Base-by-base conservation (phyloP, 2,329 filamentous ascomycete genomes). In the Nigrospora oryzae region DNA sequence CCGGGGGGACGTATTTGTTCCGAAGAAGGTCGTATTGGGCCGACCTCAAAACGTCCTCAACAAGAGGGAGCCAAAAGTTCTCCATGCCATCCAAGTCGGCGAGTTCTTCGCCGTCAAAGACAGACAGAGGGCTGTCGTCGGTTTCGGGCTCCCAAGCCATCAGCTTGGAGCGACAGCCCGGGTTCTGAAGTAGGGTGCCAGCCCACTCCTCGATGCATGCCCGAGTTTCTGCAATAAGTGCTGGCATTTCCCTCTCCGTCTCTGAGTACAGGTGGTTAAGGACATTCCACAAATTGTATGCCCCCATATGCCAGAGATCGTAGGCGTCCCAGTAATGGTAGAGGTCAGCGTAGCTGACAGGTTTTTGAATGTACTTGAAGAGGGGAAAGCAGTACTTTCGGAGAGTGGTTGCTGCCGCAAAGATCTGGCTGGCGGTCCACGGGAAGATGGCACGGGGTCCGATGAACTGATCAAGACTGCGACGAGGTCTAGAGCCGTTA, bases 281-380 rank as follows among this genome's bases (percentile, higher is more conserved):
- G 32, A 75, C 61, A 23, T 68, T 69, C 65, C 66, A 73, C 12
- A 76, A 58, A 48, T 77, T 77, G 48, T 67, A 58, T 0, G 67
- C 68, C 8, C 74, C 74, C 12, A 65, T 59, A 33, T 62, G 40
- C 54, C 71, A 77, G 28, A 77, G 57, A 41, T 77, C 73, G 11
- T 56, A 46, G 1, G 65, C 62, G 49, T 77, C 73, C 40, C 71
- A 77, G 50, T 70, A 47, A 16, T 36, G 23, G 32, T 45, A 39
- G 10, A 48, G 36, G 10, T 42, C 36, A 8, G 31, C 1, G 36
- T 45, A 48, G 13, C 19, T 15, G 11, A 19, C 3, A 14, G 46
- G 46, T 40, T 43, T 5, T 5, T 19, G 14, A 15, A 48, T 42
- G 16, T 34, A n/a, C 40, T 48, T 48, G 17, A 39, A 40, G 5